These are phyloP conservation scores for Mycoemilia scoparia DNA, from an alignment of 192 early-diverging fungal genomes.

Conservation along the genomic window DNA sequence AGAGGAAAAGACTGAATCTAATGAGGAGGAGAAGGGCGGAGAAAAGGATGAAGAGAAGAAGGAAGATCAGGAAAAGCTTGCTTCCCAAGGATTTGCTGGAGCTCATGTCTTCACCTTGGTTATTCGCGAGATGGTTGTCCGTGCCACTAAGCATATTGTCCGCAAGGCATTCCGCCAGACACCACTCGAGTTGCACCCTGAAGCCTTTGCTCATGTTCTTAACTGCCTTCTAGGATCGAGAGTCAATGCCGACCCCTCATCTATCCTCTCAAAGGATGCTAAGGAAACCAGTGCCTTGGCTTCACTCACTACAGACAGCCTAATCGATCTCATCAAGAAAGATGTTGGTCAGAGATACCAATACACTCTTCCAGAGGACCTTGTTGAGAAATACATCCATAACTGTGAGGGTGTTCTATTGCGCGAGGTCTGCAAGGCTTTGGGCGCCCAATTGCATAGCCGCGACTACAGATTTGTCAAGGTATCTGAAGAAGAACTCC, in stretches of 20 bases:
- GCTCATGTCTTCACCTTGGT: slow-evolving; percentile 34
- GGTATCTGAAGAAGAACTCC: slow-evolving; percentile 14
- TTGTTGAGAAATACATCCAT: slow-evolving; percentile 22
- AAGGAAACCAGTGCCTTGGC: slow-evolving; percentile 23
- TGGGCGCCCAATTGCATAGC: slow-evolving; percentile 71
- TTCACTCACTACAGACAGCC: slow-evolving; percentile 37
- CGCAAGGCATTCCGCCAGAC: slow-evolving; percentile 39
- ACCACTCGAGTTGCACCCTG: slow-evolving; percentile 36
- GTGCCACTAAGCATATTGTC: slow-evolving; percentile 70
- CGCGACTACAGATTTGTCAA: slow-evolving; percentile 53
- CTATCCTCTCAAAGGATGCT: slow-evolving; percentile 21
- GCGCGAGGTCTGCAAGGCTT: slow-evolving; percentile 63
- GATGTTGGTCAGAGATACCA: slow-evolving; percentile 62
- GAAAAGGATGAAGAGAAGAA: not conserved
- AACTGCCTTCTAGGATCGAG: slow-evolving; percentile 58
- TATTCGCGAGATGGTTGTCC: slow-evolving; percentile 73
- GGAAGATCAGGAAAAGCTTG: not conserved
- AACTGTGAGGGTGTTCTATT: slow-evolving; percentile 47
- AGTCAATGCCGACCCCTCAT: slow-evolving; percentile 34
- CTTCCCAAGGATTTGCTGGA: no score
- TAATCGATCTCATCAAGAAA: slow-evolving; percentile 36
- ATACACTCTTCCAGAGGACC: slow-evolving; percentile 38
- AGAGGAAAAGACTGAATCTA: not conserved
- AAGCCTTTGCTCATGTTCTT: slow-evolving; percentile 60
- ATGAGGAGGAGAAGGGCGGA: no score